Conservation (phyloP, 495 filamentous ascomycete genomes). For the Penicillium ochrochloron region DNA sequence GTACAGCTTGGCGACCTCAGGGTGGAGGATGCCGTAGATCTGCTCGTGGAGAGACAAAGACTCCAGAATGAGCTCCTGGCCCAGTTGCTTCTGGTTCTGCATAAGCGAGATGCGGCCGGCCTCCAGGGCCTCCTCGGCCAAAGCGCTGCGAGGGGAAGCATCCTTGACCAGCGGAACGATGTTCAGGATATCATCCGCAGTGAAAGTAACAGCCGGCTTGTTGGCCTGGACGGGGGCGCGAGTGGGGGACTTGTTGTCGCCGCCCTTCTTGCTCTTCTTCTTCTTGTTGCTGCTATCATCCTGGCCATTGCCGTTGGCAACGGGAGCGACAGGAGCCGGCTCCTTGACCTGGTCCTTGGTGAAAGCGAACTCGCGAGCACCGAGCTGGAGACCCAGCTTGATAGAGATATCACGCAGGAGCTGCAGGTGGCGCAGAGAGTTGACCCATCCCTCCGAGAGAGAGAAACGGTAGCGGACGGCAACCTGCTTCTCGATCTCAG, state of each 20-base stretch:
- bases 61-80: slow-evolving; percentile 93
- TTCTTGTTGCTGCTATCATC: slow-evolving; percentile 75
- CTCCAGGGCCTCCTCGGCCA: slow-evolving; percentile 95
- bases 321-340: slow-evolving; percentile 47
- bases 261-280: slow-evolving; percentile 66
- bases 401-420: slow-evolving; percentile 86
- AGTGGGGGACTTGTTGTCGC: slow-evolving; percentile 56
- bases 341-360: slow-evolving; percentile 48
- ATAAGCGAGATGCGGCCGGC: slow-evolving; percentile 92
- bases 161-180: slow-evolving; percentile 94
- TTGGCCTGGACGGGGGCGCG: slow-evolving; percentile 46
- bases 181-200: slow-evolving; percentile 84
- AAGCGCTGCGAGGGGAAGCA: slow-evolving; percentile 79
- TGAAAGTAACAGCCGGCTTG: slow-evolving; percentile 63
- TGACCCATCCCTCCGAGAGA: slow-evolving; percentile 69
- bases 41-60: slow-evolving; percentile 96
- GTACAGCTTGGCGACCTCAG: slow-evolving; percentile 95
- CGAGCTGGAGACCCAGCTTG: slow-evolving; percentile 90
- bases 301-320: slow-evolving; percentile 39
- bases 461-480: slow-evolving; percentile 73
- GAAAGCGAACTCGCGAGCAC: slow-evolving; percentile 81
- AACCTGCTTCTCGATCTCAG: slow-evolving; percentile 74
- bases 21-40: slow-evolving; percentile 97
- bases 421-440: slow-evolving; percentile 72
- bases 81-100: slow-evolving; percentile 93